Evolutionary conservation across 129 eudicot genomes (phyloP), one percentile per base, ranked within the genome.

Genomic region (Saposhnikovia divaricata): DNA sequence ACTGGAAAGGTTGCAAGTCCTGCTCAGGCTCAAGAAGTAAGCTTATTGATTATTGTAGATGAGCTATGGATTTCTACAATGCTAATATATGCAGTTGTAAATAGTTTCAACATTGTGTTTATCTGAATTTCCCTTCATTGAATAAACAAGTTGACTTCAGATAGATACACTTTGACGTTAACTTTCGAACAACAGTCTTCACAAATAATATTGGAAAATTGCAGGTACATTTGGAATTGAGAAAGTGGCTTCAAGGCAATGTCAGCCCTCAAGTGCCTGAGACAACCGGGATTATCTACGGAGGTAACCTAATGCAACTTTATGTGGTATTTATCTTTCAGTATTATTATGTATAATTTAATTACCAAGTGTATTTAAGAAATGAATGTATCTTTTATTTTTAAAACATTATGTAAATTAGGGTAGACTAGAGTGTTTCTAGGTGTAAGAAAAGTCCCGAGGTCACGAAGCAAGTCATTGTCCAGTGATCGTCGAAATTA

Each of bases 1-100:
- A 93, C 98, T 13, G 98, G 98, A 75, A 91, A 93, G 90, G 98
- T 93, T 84, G 98, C 98, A 77, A 76, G 87, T 83, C 96, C 97
- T 61, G 98, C 88, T 68, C 98, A 94, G 87, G 98, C 98, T 81
- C 98, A 94, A 87, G 98, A 94, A 86, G 98, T 94, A 90, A 84
- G 96, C 83, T 51, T 28, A 14, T 73, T n/a, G 66, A 27, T 14
- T 9, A 6, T 18, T 27, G 46, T 25, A 9, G 12, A 1, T 2
- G n/a, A n/a, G 19, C 11, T 75, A 4, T 46, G 38, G 9, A 13
- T 27, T 16, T n/a, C 51, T 44, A 5, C 4, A 74, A 25, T 43
- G 19, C 78, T 46, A 74, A 25, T 25, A n/a, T n/a, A 8, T n/a
- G 14, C 21, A 74, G 28, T 25, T 25, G 15, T 18, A 25, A 43